Percentiles rank a stretch among this genome's conserved stretches.
Evolutionary conservation across 352 stramenopile genomes (phyloP).

Genomic region (Plasmopara muralis): DNA sequence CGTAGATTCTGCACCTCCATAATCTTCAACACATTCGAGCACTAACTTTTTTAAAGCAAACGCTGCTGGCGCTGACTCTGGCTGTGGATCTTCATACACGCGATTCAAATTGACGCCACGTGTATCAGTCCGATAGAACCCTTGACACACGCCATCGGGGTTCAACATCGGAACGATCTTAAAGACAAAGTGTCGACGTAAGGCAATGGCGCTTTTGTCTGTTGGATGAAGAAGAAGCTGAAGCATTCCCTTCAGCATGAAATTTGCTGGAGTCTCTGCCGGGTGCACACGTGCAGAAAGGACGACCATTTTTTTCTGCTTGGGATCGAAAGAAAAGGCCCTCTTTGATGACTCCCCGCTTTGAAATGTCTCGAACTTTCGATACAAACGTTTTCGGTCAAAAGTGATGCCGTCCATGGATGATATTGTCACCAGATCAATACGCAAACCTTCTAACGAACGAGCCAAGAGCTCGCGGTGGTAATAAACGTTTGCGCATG

Average conservation of each 20-base stretch:
- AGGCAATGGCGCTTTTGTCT: conserved; percentile 10
- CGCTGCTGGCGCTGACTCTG: too few relatives aligned
- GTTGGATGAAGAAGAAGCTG: too few relatives aligned
- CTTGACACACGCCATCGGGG: conserved; percentile 82
- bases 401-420: conserved; percentile 37
- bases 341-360: conserved; percentile 19
- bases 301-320: conserved; percentile 50
- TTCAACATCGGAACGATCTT: conserved; percentile 92
- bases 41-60: too few relatives aligned
- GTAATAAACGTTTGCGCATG: conserved; percentile 56
- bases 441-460: conserved; percentile 40
- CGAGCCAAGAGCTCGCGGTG: conserved; percentile 69
- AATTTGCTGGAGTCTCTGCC: conserved; percentile 79
- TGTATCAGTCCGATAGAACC: conserved; percentile 84
- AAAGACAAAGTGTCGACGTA: conserved; percentile 82
- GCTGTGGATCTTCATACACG: too few relatives aligned
- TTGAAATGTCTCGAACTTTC: conserved; percentile 5
- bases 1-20: too few relatives aligned
- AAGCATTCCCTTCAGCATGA: conserved; percentile 38
- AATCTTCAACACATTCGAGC: too few relatives aligned
- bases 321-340: conserved; percentile 23
- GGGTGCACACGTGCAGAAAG: conserved; percentile 82
- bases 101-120: background rate
- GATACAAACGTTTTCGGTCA: conserved; percentile 2
- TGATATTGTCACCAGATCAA: conserved; percentile 87